Percentiles rank a stretch among this genome's conserved stretches.
These are phyloP conservation scores for Termitomyces sp. DNA, from an alignment of 768 basidiomycete genomes.

Conservation along the genomic window DNA sequence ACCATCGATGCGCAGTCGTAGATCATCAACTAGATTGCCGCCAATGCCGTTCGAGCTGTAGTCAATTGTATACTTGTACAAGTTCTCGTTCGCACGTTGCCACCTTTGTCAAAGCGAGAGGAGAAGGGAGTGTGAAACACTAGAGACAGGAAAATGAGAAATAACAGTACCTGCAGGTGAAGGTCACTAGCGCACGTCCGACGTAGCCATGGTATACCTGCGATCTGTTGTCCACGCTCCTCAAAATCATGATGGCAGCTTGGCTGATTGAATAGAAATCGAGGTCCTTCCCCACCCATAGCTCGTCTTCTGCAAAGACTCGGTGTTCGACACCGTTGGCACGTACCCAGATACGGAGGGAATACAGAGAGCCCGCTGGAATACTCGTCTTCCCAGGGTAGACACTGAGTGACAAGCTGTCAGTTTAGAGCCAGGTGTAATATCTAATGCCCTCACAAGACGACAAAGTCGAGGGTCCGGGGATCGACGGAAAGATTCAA, in stretches of 20 bases:
- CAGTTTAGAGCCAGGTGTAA: neutral
- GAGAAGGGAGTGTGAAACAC: neutral
- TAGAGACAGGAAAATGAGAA: neutral
- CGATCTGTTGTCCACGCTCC: slow-evolving; percentile 34
- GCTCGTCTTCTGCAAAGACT: slow-evolving; percentile 56
- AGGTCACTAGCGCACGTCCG: slow-evolving; percentile 52
- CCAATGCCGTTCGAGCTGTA: slow-evolving; percentile 65
- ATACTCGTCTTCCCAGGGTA: slow-evolving; percentile 57
- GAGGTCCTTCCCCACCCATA: slow-evolving; percentile 65
- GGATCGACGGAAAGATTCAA: slow-evolving; percentile 50
- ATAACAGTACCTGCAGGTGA: slow-evolving; percentile 42
- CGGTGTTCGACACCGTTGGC: slow-evolving; percentile 55
- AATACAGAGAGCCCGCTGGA: slow-evolving; percentile 49
- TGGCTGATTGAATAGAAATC: slow-evolving; percentile 56
- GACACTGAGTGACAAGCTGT: slow-evolving; percentile 28
- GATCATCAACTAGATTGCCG: slow-evolving; percentile 45
- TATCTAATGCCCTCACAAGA: slow-evolving; percentile 43
- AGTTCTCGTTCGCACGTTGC: slow-evolving; percentile 34
- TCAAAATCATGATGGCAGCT: slow-evolving; percentile 50
- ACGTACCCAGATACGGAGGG: slow-evolving; percentile 62
- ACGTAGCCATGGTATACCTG: slow-evolving; percentile 52
- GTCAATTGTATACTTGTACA: slow-evolving; percentile 55
- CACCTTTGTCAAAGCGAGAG: slow-evolving; percentile 34
- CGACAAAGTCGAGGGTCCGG: slow-evolving; percentile 48
- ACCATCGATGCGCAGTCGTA: slow-evolving; percentile 46